phyloP scores from a whole-genome alignment of 2,329 filamentous ascomycete genomes.

The Fonsecaea pedrosoi region DNA sequence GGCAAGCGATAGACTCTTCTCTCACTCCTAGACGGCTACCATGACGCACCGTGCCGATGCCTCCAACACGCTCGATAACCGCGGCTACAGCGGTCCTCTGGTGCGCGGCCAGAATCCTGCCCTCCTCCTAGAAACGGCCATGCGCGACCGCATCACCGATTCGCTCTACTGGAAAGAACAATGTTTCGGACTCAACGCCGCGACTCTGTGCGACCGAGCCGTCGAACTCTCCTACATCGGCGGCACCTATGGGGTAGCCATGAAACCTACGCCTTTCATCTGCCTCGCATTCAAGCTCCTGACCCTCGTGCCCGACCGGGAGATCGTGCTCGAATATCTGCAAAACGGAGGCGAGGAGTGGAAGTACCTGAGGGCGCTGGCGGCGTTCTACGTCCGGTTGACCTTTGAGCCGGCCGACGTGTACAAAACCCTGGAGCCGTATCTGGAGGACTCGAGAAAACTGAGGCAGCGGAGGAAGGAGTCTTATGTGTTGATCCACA shows the following conservation, averaged over 20 bases:
- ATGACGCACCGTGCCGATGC: conserved; percentile 77
- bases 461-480: conserved; percentile 76
- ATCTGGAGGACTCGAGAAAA: conserved; percentile 82
- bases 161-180: conserved; percentile 99
- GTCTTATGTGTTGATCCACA: conserved; percentile 75
- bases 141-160: conserved; percentile 93
- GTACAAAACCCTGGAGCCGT: conserved; percentile 79
- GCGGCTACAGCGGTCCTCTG: conserved; percentile 76
- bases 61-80: conserved; percentile 79
- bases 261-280: conserved; percentile 87
- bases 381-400: conserved; percentile 90
- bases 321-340: conserved; percentile 80
- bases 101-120: conserved; percentile 92
- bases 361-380: conserved; percentile 85
- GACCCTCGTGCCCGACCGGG: conserved; percentile 80
- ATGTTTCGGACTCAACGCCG: conserved; percentile 90
- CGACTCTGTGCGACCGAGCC: conserved; percentile 83
- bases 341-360: conserved; percentile 78
- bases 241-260: conserved; percentile 81
- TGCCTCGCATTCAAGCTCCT: conserved; percentile 95
- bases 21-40: conserved; percentile 44
- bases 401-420: conserved; percentile 83
- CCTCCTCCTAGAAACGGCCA: conserved; percentile 94
- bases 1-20: not conserved
- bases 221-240: conserved; percentile 84